Conservation (phyloP, 2,329 filamentous ascomycete species). For the Exserohilum turcica region DNA sequence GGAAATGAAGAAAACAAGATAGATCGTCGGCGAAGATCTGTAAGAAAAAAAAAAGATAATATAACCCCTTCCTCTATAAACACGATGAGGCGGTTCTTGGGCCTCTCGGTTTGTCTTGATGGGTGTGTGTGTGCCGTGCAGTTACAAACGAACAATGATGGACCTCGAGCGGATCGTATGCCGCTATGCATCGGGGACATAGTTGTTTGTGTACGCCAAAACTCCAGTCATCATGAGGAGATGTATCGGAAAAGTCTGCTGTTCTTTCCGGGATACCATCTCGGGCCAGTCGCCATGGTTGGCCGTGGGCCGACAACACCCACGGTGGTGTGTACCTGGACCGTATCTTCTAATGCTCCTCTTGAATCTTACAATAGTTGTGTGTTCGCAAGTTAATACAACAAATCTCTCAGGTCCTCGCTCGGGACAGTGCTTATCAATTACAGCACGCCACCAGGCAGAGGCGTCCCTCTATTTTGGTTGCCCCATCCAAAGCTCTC, state of each 20-base stretch:
- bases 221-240: conserved; percentile 4
- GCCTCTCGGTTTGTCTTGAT: background rate
- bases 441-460: conserved; percentile 33
- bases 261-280: background rate
- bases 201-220: too few species aligned
- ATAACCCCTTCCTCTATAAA: background rate
- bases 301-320: background rate
- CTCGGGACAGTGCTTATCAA: background rate
- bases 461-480: conserved; percentile 31
- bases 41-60: too few species aligned
- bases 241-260: background rate
- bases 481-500: conserved; percentile 32
- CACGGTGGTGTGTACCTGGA: background rate
- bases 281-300: background rate
- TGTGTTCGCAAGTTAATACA: background rate
- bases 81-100: background rate
- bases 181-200: background rate
- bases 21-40: background rate
- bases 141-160: background rate
- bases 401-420: background rate
- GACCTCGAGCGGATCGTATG: background rate
- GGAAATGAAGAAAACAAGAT: background rate
- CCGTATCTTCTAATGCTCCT: background rate
- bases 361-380: conserved; percentile 9
- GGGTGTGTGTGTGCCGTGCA: background rate